Evolutionary conservation across 23 red algal genomes (phyloP), one percentile per base, ranked within the genome.

Genomic region (Chondrus crispus): DNA sequence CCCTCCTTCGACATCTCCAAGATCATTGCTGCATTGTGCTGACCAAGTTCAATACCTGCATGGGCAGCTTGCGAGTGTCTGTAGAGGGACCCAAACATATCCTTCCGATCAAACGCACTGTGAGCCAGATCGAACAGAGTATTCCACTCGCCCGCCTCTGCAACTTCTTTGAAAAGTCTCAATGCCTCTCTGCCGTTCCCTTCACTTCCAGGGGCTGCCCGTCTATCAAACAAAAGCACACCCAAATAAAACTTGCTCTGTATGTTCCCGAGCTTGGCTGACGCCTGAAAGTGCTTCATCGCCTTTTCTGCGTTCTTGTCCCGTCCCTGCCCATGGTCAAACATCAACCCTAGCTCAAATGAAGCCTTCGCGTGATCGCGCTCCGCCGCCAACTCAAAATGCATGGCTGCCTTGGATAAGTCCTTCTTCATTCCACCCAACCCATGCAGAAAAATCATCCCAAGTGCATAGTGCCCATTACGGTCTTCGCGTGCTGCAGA

Each of bases 1-100:
- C 64, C 64, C 14, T 50, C 75, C 62, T 13, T 48, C 39, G 46
- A 62, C 47, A 20, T 64, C 63, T 96, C 95, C 40, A 92, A 74
- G 37, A 98, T 68, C 49, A 95, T 43, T 22, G 92, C 96, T 43
- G 87, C 88, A 79, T 98, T 98, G 68, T 93, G 93, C 80, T 98
- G 92, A 1, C 90, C 96, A 19, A 93, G 41, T 84, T 98, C 96
- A 37, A 98, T 82, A n/a, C 96, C 96, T 22, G 92, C 96, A 89
- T 92, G 81, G 18, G 92, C 96, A 26, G 96, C 96, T 81, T 98
- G 92, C 63, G 87, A 60, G 32, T 91, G 86, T 26, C 92, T 85
- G 60, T 92, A 93, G 4, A 98, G 53, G 6, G 92, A 92, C 11
- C 79, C 82, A 48, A 24, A 86, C 42, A 75, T 43, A 82, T 94